Percentiles rank a stretch among this genome's conserved stretches.
These are phyloP conservation scores for Kockiozyma suomiensis DNA, from an alignment of 805 yeast genomes.

Conservation along the genomic window DNA sequence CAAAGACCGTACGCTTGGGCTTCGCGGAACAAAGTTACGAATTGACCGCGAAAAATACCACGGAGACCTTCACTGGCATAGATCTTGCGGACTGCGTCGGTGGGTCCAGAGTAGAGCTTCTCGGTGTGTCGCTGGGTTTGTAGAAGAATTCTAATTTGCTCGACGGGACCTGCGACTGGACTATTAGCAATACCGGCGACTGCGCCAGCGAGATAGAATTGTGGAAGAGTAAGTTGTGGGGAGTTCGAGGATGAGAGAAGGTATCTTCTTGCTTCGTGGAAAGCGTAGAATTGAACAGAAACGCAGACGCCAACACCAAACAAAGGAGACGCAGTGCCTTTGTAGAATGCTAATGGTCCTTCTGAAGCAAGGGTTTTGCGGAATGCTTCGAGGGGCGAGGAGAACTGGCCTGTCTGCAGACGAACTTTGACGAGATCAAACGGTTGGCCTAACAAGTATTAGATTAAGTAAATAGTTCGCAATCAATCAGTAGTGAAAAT, in stretches of 20 bases:
- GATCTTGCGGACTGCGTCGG: slow-evolving; percentile 67
- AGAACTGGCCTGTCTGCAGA: slow-evolving; percentile 77
- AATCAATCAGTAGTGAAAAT: slow-evolving; percentile 42
- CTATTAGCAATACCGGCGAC: slow-evolving; percentile 87
- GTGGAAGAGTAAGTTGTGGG: slow-evolving; percentile 54
- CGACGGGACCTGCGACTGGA: slow-evolving; percentile 78
- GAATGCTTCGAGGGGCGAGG: slow-evolving; percentile 71
- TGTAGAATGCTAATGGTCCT: slow-evolving; percentile 85
- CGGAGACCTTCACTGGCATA: slow-evolving; percentile 55
- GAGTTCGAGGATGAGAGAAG: slow-evolving; percentile 47
- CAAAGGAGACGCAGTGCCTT: slow-evolving; percentile 92
- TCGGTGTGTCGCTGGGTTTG: slow-evolving; percentile 73
- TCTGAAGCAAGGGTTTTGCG: slow-evolving; percentile 71
- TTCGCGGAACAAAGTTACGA: slow-evolving; percentile 83
- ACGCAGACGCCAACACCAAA: slow-evolving; percentile 60
- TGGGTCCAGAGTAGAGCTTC: slow-evolving; percentile 65
- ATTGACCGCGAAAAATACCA: slow-evolving; percentile 77
- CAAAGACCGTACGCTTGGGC: slow-evolving; percentile 76
- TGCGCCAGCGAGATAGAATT: slow-evolving; percentile 84
- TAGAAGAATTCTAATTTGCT: slow-evolving; percentile 88
- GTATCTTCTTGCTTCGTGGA: slow-evolving; percentile 86
- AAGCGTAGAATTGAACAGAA: slow-evolving; percentile 92
- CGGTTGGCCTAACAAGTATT: slow-evolving; percentile 26
- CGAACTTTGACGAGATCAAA: slow-evolving; percentile 76
- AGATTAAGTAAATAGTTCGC: background rate